Percentiles rank a stretch among this genome's conserved stretches.
phyloP scores from a whole-genome alignment of 768 basidiomycete genomes.

The Tylopilus rubrobrunneus region DNA sequence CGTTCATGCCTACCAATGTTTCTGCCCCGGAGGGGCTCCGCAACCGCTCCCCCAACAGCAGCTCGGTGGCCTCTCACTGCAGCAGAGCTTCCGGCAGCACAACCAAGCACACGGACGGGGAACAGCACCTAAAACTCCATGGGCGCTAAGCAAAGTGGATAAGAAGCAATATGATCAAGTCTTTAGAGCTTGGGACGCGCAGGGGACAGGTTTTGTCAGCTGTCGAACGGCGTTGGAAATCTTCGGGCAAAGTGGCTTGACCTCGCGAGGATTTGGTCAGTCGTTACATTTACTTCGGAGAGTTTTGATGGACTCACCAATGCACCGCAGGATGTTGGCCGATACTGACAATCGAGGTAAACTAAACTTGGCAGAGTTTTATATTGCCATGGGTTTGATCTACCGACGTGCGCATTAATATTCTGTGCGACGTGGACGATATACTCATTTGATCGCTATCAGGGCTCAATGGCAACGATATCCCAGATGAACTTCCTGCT shows the following conservation, averaged over 20 bases:
- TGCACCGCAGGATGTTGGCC: constrained; percentile 69
- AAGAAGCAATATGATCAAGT: constrained; percentile 97
- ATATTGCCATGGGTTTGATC: constrained; percentile 95
- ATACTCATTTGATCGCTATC: neutral
- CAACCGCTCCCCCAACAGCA: constrained; percentile 57
- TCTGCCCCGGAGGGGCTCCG: constrained; percentile 56
- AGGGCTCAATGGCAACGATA: constrained; percentile 90
- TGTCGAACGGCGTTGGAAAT: constrained; percentile 86
- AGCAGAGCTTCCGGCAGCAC: constrained; percentile 85
- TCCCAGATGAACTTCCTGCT: constrained; percentile 81
- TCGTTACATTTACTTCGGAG: constrained; percentile 7
- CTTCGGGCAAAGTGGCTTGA: constrained; percentile 92
- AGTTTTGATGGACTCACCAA: neutral
- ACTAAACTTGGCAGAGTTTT: no score
- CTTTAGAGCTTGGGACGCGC: constrained; percentile 93
- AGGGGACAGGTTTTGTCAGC: constrained; percentile 80
- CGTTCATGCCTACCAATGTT: no score
- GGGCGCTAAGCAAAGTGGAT: constrained; percentile 84
- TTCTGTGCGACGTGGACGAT: neutral
- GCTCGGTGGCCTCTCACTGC: constrained; percentile 52
- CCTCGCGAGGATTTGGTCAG: constrained; percentile 89
- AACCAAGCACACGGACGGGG: constrained; percentile 72
- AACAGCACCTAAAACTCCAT: constrained; percentile 66
- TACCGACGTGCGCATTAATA: constrained; percentile 75
- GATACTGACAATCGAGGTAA: constrained; percentile 93